These are phyloP conservation scores for Emergomyces orientalis DNA, from an alignment of 2,329 filamentous ascomycete genomes.

Conservation along the genomic window DNA sequence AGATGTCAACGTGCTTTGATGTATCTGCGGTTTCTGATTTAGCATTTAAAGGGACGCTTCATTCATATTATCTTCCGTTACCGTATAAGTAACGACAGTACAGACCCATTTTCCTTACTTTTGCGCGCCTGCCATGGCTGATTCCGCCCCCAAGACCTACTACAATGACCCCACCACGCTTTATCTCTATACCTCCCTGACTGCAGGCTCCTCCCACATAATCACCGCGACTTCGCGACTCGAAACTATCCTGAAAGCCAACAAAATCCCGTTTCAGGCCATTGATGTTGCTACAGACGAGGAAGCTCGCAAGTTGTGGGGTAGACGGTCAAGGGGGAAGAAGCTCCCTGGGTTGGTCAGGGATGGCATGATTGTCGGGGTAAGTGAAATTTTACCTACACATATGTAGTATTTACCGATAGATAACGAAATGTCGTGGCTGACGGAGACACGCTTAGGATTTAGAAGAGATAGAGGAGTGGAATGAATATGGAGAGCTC, in stretches of 20 bases:
- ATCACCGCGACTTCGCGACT: constrained; percentile 91
- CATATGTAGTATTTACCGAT: not conserved
- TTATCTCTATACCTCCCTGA: constrained; percentile 94
- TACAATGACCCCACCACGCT: constrained; percentile 58
- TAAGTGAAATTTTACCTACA: constrained; percentile 42
- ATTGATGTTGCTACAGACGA: constrained; percentile 87
- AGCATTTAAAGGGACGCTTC: not conserved
- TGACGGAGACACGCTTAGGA: constrained; percentile 48
- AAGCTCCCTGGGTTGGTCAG: constrained; percentile 87
- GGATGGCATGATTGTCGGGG: constrained; percentile 73
- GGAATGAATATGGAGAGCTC: constrained; percentile 97
- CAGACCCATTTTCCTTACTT: not conserved
- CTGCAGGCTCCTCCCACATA: constrained; percentile 90
- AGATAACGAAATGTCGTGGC: not conserved
- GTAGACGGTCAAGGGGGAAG: constrained; percentile 70
- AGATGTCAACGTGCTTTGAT: no score
- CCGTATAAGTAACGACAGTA: not conserved
- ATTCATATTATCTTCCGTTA: not conserved
- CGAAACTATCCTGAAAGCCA: constrained; percentile 91
- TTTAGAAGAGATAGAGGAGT: constrained; percentile 88
- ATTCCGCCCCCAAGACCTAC: constrained; percentile 24
- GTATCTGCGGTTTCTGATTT: not conserved
- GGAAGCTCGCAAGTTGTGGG: constrained; percentile 80
- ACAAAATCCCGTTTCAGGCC: constrained; percentile 87
- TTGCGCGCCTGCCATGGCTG: constrained; percentile 23